Conservation (phyloP, 208 protist genomes). For the Leishmania major region DNA sequence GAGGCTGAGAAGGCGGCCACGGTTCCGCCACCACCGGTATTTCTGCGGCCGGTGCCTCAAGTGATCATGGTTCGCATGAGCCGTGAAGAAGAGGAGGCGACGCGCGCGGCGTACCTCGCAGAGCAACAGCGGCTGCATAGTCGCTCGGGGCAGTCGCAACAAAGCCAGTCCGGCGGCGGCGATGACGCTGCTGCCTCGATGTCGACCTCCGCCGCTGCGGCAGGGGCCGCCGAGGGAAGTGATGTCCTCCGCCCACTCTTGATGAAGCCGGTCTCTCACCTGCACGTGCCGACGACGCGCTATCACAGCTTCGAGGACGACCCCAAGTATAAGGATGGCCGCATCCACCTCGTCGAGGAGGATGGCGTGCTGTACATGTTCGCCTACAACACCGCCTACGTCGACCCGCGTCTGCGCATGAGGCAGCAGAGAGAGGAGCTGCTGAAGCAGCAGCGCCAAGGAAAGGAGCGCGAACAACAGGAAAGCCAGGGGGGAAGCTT, state of each 20-base stretch:
- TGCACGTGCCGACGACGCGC: conserved; percentile 18
- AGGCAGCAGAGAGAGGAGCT: conserved; percentile 16
- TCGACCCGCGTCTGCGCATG: conserved; percentile 14
- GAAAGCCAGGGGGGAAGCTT: neutral
- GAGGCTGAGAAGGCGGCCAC: conserved; percentile 24
- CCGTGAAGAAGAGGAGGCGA: conserved; percentile 39
- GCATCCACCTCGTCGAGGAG: conserved; percentile 67
- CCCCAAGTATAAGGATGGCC: conserved; percentile 51
- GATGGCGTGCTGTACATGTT: conserved; percentile 68
- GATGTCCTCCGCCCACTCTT: neutral
- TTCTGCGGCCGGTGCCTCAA: conserved; percentile 33
- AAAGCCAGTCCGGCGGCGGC: neutral
- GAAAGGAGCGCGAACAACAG: neutral
- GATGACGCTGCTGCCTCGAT: neutral
- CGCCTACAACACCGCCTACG: conserved; percentile 48
- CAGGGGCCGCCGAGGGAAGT: neutral
- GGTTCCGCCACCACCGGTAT: conserved; percentile 35
- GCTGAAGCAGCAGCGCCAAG: conserved; percentile 7
- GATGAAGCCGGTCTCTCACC: neutral
- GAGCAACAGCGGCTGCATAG: conserved; percentile 12
- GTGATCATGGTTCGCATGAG: conserved; percentile 39
- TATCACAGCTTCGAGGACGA: conserved; percentile 46
- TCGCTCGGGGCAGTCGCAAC: neutral
- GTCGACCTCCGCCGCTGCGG: neutral
- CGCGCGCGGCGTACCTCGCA: conserved; percentile 25